Base-by-base conservation (phyloP, 257 asterid genomes). In the Ilex asprella region DNA sequence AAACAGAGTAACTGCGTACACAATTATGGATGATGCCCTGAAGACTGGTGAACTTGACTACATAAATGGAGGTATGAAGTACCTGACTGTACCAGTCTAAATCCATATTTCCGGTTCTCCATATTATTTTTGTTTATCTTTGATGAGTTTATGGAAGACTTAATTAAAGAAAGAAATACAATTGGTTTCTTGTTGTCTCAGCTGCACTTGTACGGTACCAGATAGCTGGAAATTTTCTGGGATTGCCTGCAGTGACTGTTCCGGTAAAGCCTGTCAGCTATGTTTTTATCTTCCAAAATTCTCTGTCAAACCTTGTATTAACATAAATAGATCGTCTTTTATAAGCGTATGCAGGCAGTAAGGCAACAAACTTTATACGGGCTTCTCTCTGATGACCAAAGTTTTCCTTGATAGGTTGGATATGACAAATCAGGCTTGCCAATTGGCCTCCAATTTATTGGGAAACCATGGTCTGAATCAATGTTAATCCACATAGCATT, bases 401-500 rank as follows among this genome's bases (percentile, higher is more conserved):
- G 7, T 46, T 43, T 1, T 29, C 61, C 11, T 61, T 46, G 32
- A 55, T 72, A 91, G 98, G 87, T 88, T 39, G 98, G 96, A 35
- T 91, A 86, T 57, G 96, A 88, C 67, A 72, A 63, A 53, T 70
- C 66, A 14, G 90, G 95, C 30, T 59, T 88, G 85, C 96, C 96
- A 14, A 88, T 91, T 12, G 98, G 96, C 29, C 90, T 91, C 64
- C 98, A 91, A 58, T 84, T 88, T 65, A 88, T 91, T 10, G 98
- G 98, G 76, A 80, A 76, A 75, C 95, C 98, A 61, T 91, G 96
- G 98, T 83, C 95, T 2, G 98, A 91, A 61, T 82, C 96, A 14
- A 31, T 77, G 65, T 76, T 88, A 70, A 81, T 91, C 67, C 84
- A 83, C 57, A 79, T 84, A 29, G 94, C 98, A 60, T 86, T 84